These are phyloP conservation scores for Paraphaeosphaeria minitans DNA, from an alignment of 2,329 filamentous ascomycete species.

Conservation along the genomic window DNA sequence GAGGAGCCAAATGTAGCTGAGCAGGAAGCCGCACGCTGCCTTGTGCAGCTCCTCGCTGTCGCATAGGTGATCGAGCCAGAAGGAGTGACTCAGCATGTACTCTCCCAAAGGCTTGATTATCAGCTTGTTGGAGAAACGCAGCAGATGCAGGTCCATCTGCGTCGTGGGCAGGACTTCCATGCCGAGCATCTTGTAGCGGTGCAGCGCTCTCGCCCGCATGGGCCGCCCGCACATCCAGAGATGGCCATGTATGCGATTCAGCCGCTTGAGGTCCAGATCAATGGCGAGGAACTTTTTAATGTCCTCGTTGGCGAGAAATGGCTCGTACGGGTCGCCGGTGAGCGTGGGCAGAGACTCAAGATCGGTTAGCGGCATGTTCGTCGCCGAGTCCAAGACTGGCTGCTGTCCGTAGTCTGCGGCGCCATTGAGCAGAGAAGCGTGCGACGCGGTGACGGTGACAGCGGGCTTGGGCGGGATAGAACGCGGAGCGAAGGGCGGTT, in stretches of 20 bases:
- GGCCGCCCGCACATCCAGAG: slow-evolving; percentile 47
- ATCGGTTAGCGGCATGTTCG: slow-evolving; percentile 25
- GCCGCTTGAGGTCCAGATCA: slow-evolving; percentile 37
- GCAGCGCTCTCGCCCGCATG: slow-evolving; percentile 42
- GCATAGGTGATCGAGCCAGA: slow-evolving; percentile 40
- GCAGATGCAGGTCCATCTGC: slow-evolving; percentile 45
- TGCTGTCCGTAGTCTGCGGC: slow-evolving; percentile 17
- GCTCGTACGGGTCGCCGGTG: slow-evolving; percentile 21
- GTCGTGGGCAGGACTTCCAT: slow-evolving; percentile 37
- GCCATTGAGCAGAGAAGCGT: slow-evolving; percentile 15
- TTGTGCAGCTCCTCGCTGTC: slow-evolving; percentile 23
- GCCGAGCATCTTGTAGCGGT: slow-evolving; percentile 44
- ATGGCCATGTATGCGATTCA: slow-evolving; percentile 41
- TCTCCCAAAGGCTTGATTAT: slow-evolving; percentile 43
- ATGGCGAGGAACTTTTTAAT: slow-evolving; percentile 33
- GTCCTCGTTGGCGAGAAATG: slow-evolving; percentile 31
- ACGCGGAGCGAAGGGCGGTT: slow-evolving; percentile 32
- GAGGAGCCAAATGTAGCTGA: slow-evolving; percentile 45
- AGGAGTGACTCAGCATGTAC: slow-evolving; percentile 35
- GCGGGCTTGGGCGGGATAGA: slow-evolving; percentile 26
- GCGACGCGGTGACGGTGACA: slow-evolving; percentile 11
- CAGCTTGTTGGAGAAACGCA: slow-evolving; percentile 39
- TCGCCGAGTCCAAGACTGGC: slow-evolving; percentile 27
- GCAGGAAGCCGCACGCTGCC: slow-evolving; percentile 38
- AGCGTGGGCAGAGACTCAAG: slow-evolving; percentile 44